phyloP scores from a whole-genome alignment of 768 basidiomycete species.

The Clathrus columnatus region DNA sequence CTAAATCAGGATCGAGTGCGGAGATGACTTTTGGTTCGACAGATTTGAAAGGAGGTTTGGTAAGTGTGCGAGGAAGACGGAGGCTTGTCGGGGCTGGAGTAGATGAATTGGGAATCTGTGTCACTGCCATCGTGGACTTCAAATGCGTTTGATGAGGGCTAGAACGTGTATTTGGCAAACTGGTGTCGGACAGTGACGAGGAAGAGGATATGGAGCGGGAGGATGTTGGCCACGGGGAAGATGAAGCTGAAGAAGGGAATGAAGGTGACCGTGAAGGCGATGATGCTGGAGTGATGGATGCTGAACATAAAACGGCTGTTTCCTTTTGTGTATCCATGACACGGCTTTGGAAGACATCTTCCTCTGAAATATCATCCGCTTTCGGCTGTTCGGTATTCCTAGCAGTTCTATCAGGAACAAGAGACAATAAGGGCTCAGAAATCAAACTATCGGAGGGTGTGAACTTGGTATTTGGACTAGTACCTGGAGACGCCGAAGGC shows the following conservation, averaged over 20 bases:
- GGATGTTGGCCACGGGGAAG: background rate
- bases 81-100: background rate
- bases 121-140: too few species aligned
- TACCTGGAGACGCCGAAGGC: too few species aligned
- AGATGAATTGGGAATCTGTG: background rate
- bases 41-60: conserved; percentile 49
- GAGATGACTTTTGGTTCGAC: conserved; percentile 46
- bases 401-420: too few species aligned
- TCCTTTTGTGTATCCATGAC: too few species aligned
- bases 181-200: background rate
- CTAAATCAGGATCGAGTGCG: conserved; percentile 44
- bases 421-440: too few species aligned
- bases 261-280: background rate
- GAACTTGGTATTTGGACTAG: too few species aligned
- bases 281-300: background rate
- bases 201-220: too few species aligned
- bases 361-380: too few species aligned
- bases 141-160: background rate
- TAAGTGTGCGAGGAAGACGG: conserved; percentile 54
- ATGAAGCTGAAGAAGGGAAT: too few species aligned
- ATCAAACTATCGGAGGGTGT: too few species aligned
- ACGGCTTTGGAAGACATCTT: too few species aligned
- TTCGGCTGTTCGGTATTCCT: too few species aligned
- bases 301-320: background rate
- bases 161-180: background rate